Percentiles rank a stretch among this genome's conserved stretches.
Conservation (phyloP, 2,329 filamentous ascomycete genomes). For the Cadophora luteo-olivacea region DNA sequence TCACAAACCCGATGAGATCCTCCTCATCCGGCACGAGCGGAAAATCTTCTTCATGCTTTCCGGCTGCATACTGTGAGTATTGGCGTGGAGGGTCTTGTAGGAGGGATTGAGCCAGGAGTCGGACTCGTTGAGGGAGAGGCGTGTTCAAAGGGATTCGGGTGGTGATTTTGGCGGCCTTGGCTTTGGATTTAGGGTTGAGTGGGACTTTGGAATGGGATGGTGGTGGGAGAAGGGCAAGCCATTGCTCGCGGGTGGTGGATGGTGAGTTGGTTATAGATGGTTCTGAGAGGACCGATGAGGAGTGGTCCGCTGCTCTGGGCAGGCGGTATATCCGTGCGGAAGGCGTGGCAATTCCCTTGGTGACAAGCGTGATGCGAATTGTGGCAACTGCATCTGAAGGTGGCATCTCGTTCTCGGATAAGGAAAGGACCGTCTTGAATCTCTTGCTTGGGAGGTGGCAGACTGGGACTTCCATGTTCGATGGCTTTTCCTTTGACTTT, state of each 20-base stretch:
- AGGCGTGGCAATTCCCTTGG: slow-evolving; percentile 71
- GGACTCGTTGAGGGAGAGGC: slow-evolving; percentile 44
- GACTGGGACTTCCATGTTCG: slow-evolving; percentile 22
- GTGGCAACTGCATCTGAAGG: slow-evolving; percentile 57
- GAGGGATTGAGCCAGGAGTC: slow-evolving; percentile 56
- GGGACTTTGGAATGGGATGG: slow-evolving; percentile 35
- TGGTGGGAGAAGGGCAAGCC: slow-evolving; percentile 66
- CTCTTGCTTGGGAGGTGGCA: slow-evolving; percentile 31
- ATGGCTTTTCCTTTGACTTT: neutral
- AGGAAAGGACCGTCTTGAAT: slow-evolving; percentile 38
- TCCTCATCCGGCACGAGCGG: slow-evolving; percentile 73
- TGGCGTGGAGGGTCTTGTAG: slow-evolving; percentile 50
- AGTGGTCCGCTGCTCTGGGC: slow-evolving; percentile 52
- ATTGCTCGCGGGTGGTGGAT: slow-evolving; percentile 65
- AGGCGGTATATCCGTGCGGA: slow-evolving; percentile 89
- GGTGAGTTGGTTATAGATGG: slow-evolving; percentile 42
- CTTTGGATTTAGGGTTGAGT: slow-evolving; percentile 36
- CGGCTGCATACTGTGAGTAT: slow-evolving; percentile 50
- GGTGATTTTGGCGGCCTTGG: slow-evolving; percentile 26
- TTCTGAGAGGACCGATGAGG: slow-evolving; percentile 3
- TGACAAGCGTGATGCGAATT: slow-evolving; percentile 69
- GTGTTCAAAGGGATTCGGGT: slow-evolving; percentile 41
- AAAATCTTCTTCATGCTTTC: slow-evolving; percentile 52
- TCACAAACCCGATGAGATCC: slow-evolving; percentile 90
- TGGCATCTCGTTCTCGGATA: slow-evolving; percentile 35